phyloP scores from a whole-genome alignment of 31 red algal species.

The Endocladia muricata region DNA sequence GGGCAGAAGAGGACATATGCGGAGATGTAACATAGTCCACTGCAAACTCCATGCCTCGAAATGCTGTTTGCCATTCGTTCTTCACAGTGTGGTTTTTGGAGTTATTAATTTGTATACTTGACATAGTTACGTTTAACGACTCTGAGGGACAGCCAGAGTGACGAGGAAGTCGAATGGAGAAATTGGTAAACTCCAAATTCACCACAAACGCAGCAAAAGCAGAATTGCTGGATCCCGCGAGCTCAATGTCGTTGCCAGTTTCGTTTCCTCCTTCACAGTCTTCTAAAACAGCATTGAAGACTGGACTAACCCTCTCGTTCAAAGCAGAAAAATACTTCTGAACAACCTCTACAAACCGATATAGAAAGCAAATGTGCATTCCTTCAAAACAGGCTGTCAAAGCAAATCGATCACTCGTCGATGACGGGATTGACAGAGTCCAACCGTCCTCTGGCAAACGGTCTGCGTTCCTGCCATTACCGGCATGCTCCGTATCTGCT shows the following conservation, averaged over 20 bases:
- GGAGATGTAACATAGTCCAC: conserved; percentile 25
- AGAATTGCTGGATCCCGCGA: background rate
- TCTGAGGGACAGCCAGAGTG: conserved; percentile 61
- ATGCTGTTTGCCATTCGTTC: conserved; percentile 16
- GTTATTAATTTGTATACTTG: conserved; percentile 14
- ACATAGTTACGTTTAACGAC: conserved; percentile 18
- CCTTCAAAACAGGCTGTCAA: conserved; percentile 37
- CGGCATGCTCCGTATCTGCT: background rate
- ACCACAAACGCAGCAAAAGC: background rate
- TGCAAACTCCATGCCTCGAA: conserved; percentile 30
- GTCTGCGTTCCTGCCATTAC: background rate
- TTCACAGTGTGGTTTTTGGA: background rate
- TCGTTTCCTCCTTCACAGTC: background rate
- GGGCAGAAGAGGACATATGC: background rate
- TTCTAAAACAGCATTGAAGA: conserved; percentile 27
- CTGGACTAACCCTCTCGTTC: conserved; percentile 22
- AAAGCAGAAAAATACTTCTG: conserved; percentile 49
- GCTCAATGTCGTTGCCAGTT: background rate
- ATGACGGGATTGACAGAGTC: conserved; percentile 40
- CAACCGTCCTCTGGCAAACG: conserved; percentile 30
- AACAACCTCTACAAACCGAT: conserved; percentile 49
- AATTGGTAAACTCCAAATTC: conserved; percentile 28
- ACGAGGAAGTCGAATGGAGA: conserved; percentile 39
- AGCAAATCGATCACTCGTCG: conserved; percentile 8
- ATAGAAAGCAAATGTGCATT: conserved; percentile 37